These are phyloP conservation scores for Gigaspora rosea DNA, from an alignment of 192 early-diverging fungal genomes.

Conservation along the genomic window DNA sequence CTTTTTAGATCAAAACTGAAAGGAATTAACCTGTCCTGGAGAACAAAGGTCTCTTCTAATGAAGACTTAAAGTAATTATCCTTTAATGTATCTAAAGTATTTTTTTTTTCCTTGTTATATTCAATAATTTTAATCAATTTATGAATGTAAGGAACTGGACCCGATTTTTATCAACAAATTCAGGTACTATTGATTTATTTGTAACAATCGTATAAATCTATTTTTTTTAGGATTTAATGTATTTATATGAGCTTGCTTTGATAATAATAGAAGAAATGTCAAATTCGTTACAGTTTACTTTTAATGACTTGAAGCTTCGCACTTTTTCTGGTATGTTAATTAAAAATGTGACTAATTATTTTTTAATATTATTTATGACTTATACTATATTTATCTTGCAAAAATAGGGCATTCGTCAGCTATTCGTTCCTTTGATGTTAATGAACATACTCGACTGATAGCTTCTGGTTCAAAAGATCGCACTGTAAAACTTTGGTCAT, in stretches of 20 bases:
- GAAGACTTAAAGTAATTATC: slow-evolving; percentile 30
- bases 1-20: slow-evolving; percentile 28
- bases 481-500: slow-evolving; percentile 66
- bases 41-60: slow-evolving; percentile 16
- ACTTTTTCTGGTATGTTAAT: slow-evolving; percentile 50
- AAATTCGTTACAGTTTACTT: slow-evolving; percentile 64
- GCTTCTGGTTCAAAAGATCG: slow-evolving; percentile 62
- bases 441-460: slow-evolving; percentile 55
- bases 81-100: too few species aligned
- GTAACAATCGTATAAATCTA: background rate
- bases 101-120: too few species aligned
- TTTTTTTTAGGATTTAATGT: too few species aligned
- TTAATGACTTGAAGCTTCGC: slow-evolving; percentile 62
- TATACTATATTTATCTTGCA: slow-evolving; percentile 9
- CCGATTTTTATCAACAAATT: slow-evolving; percentile 61
- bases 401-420: slow-evolving; percentile 53
- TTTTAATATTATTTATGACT: background rate
- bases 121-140: background rate
- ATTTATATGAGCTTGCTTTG: too few species aligned
- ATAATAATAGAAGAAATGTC: slow-evolving; percentile 58
- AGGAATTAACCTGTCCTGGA: slow-evolving; percentile 6
- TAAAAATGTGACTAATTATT: too few species aligned
- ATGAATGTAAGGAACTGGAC: slow-evolving; percentile 56
- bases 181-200: slow-evolving; percentile 32
- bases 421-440: slow-evolving; percentile 49